Evolutionary conservation across 2,329 filamentous ascomycete species (phyloP).

Genomic region (Leptographium procerum): DNA sequence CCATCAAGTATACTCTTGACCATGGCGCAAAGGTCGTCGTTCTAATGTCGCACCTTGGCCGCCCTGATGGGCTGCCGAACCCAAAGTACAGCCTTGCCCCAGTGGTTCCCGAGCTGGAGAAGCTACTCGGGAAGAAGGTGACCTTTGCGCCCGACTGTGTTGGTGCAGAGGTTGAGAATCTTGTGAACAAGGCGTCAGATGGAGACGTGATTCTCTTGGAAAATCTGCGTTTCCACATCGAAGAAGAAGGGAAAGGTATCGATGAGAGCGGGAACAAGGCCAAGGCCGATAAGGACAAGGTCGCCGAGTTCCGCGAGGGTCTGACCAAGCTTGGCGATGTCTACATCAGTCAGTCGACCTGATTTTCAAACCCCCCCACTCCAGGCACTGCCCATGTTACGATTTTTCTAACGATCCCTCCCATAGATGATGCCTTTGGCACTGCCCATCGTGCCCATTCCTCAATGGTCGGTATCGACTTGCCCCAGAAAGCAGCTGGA

Average conservation of each 20-base stretch:
- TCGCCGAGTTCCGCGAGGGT: conserved; percentile 88
- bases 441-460: conserved; percentile 97
- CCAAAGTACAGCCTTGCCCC: conserved; percentile 91
- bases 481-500: conserved; percentile 92
- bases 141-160: conserved; percentile 86
- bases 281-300: conserved; percentile 90
- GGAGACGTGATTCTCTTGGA: conserved; percentile 86
- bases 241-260: conserved; percentile 95
- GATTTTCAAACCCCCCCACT: not conserved
- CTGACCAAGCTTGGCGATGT: conserved; percentile 90
- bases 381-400: not conserved
- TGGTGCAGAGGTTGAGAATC: conserved; percentile 78
- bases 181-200: conserved; percentile 68
- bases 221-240: conserved; percentile 96
- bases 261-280: conserved; percentile 91
- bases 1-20: conserved; percentile 88
- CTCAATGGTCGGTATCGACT: conserved; percentile 95
- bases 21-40: conserved; percentile 85
- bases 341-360: conserved; percentile 68
- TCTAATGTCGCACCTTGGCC: conserved; percentile 97
- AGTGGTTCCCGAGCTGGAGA: conserved; percentile 83
- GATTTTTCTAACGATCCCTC: conserved; percentile 13
- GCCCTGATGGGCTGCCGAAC: conserved; percentile 82
- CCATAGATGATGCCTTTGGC: conserved; percentile 86
- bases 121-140: conserved; percentile 72